Evolutionary conservation across 768 basidiomycete genomes (phyloP), one percentile per base, ranked within the genome.

Genomic region (Suillus plorans): DNA sequence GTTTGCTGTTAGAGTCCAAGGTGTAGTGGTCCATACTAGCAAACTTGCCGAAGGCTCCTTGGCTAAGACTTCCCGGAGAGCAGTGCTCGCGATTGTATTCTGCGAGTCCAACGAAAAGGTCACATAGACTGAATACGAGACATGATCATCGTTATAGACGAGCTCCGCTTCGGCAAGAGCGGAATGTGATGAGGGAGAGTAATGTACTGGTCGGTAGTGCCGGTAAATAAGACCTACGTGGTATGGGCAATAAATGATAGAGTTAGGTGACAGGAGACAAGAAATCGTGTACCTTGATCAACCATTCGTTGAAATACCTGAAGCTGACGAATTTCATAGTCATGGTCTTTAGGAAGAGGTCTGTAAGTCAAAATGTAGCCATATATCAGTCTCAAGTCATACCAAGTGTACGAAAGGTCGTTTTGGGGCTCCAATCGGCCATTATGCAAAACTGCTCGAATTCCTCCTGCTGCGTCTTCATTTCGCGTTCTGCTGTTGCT

Each of bases 91-190:
- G 14, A 67, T 62, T 55, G 64, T 55, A 34, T 68, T 70, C 20
- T 71, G 66, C 14, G 64, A 63, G 62, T 86, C 82, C n/a, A 96
- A 74, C 7, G 84, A 81, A 73, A 95, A 97, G 1, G 84, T 80
- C 49, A 97, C 91, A 71, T 93, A 98, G 49, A 92, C 92, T 6
- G 95, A 92, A 68, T 90, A 87, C 0, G 95, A 97, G 56, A 88
- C 79, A 73, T 97, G 95, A 69, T 92, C 86, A 37, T 97, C 96
- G 66, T 87, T 89, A 78, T 98, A 98, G 34, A 87, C 84, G 36
- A 99, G 81, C 73, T 99, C 97, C 5, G 96, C 94, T 78, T 99
- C 97, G 0, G 97, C 97, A 16, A 99, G 79, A 0, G 97, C 97
- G 7, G 97, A 96, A 49, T 85, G 87, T 1, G 96, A 97, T 0